Evolutionary conservation across 2,329 filamentous ascomycete species (phyloP).

Genomic region (Arthrocladium fulminans): DNA sequence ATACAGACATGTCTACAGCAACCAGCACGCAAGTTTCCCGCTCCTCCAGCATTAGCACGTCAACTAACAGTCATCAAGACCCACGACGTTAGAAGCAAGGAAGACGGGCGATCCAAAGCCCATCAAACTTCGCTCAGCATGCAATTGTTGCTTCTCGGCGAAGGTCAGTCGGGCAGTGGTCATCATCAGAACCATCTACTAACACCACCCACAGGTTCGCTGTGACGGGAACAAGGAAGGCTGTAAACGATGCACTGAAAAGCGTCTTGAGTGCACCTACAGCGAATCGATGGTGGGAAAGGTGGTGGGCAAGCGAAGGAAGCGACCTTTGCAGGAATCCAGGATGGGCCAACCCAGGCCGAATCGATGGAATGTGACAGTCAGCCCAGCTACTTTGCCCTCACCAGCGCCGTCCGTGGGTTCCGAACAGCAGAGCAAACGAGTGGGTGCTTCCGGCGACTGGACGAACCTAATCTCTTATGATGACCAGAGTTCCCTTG

Average conservation of each 20-base stretch:
- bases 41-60: neutral
- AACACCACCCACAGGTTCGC: conserved; percentile 16
- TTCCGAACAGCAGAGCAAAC: conserved; percentile 10
- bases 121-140: conserved; percentile 21
- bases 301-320: conserved; percentile 23
- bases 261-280: conserved; percentile 20
- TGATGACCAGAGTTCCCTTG: conserved; percentile 14
- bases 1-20: conserved; percentile 1
- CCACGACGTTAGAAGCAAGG: neutral
- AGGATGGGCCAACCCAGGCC: neutral
- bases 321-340: conserved; percentile 20
- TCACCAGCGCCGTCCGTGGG: conserved; percentile 19
- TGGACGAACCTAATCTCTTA: too few species aligned
- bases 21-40: conserved; percentile 9
- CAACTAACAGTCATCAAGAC: neutral
- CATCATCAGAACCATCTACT: conserved; percentile 2
- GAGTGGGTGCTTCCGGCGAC: too few species aligned
- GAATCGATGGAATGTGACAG: conserved; percentile 3
- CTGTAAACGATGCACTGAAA: conserved; percentile 21
- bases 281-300: conserved; percentile 23
- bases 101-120: conserved; percentile 13
- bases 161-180: conserved; percentile 16
- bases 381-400: conserved; percentile 15
- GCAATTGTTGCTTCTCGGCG: conserved; percentile 22
- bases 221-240: conserved; percentile 23